Conservation (phyloP, 23 red algal genomes). For the Gracilaria gracilis region DNA sequence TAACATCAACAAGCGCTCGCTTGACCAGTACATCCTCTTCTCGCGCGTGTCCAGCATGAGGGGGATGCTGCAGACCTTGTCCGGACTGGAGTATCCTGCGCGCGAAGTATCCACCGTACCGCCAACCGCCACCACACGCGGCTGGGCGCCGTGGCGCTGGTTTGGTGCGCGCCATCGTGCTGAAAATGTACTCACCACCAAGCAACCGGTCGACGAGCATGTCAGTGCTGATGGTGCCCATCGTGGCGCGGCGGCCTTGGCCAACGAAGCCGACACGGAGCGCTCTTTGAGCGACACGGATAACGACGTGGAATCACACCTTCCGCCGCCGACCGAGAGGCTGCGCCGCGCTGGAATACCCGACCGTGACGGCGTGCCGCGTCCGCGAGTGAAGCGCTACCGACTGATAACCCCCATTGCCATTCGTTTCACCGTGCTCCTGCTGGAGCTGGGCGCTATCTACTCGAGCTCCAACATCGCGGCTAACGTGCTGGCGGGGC, state of each 20-base stretch:
- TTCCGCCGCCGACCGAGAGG: not conserved
- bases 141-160: not conserved
- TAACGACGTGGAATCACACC: not conserved
- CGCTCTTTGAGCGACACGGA: not conserved
- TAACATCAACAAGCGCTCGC: not conserved
- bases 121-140: not conserved
- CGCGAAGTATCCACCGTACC: not conserved
- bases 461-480: not conserved
- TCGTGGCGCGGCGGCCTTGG: too few relatives aligned
- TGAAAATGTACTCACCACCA: too few relatives aligned
- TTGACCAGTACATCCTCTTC: not conserved
- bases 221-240: too few relatives aligned
- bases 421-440: not conserved
- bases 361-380: not conserved
- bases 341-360: not conserved
- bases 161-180: not conserved
- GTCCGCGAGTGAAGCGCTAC: not conserved
- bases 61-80: not conserved
- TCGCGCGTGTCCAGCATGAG: conserved; percentile 12
- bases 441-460: not conserved
- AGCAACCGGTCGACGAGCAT: too few relatives aligned
- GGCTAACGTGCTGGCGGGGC: not conserved
- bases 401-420: not conserved
- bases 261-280: not conserved
- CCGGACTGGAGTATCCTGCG: not conserved